phyloP scores from a whole-genome alignment of 768 basidiomycete species.

The Gymnopilus junonius region DNA sequence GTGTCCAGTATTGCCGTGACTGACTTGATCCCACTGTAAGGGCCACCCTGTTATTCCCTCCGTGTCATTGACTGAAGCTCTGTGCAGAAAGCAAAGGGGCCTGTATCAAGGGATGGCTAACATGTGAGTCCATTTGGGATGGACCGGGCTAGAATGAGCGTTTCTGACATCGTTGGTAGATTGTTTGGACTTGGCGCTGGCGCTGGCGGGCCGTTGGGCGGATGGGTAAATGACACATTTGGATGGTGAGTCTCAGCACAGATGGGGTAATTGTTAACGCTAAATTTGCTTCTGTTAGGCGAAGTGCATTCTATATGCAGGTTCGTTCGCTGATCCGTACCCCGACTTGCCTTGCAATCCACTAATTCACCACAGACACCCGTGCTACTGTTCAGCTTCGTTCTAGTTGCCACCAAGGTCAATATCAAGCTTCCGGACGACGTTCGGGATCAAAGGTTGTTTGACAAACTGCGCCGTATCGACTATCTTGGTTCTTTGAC shows the following conservation, averaged over 20 bases:
- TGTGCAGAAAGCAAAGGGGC: conserved; percentile 76
- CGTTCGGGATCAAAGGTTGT: conserved; percentile 58
- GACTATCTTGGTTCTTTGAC: conserved; percentile 87
- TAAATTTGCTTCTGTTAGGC: conserved; percentile 50
- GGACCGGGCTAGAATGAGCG: not conserved
- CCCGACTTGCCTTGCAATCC: conserved; percentile 11
- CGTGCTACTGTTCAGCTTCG: conserved; percentile 69
- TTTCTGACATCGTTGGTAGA: conserved; percentile 39
- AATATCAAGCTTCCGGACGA: conserved; percentile 76
- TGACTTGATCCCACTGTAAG: conserved; percentile 88
- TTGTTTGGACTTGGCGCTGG: conserved; percentile 85
- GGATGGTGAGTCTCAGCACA: conserved; percentile 67
- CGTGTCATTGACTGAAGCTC: conserved; percentile 9
- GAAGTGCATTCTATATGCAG: conserved; percentile 86
- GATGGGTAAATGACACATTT: conserved; percentile 83
- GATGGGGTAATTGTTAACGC: conserved; percentile 7
- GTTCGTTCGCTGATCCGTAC: conserved; percentile 44
- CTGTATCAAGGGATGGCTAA: conserved; percentile 92
- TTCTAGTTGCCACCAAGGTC: conserved; percentile 76
- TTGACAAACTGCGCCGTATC: conserved; percentile 75
- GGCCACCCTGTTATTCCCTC: not conserved
- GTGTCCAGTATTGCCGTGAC: conserved; percentile 85
- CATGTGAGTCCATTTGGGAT: conserved; percentile 53
- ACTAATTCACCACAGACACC: conserved; percentile 60
- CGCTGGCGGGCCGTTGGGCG: conserved; percentile 79